Evolutionary conservation across 495 filamentous ascomycete species (phyloP).

Genomic region (Tuber magnatum): DNA sequence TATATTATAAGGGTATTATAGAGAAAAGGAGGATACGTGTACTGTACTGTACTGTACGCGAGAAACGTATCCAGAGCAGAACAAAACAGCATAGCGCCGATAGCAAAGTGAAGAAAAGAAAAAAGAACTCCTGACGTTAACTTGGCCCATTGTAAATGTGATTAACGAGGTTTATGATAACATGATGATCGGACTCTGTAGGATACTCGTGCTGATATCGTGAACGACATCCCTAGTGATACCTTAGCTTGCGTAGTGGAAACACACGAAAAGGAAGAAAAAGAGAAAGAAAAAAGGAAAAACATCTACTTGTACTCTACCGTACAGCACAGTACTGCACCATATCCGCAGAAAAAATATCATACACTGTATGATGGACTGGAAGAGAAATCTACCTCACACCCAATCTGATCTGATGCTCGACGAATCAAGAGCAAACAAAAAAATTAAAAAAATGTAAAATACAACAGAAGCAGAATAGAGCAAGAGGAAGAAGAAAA

Average conservation of each 20-base stretch:
- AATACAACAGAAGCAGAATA: too few species aligned
- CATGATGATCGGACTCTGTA: background rate
- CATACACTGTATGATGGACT: background rate
- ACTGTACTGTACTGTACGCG: background rate
- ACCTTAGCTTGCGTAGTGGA: background rate
- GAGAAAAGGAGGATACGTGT: background rate
- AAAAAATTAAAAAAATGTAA: slow-evolving; percentile 20
- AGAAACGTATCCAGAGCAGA: background rate
- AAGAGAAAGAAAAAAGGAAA: background rate
- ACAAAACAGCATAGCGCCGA: background rate
- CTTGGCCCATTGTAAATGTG: background rate
- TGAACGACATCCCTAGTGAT: background rate
- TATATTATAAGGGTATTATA: background rate
- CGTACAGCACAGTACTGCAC: background rate
- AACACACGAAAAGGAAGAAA: background rate
- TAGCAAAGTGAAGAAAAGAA: background rate
- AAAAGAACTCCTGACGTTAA: background rate
- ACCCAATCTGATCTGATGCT: background rate
- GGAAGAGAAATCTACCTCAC: background rate
- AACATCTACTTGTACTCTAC: background rate
- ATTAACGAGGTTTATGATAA: background rate
- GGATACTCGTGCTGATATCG: background rate
- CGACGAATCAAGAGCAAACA: slow-evolving; percentile 4
- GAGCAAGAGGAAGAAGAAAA: background rate
- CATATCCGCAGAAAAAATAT: background rate